A percentile compares a stretch with the other conserved stretches of the same genome.
Conservation (phyloP, 768 basidiomycete species). For the Hericium rajendrae region DNA sequence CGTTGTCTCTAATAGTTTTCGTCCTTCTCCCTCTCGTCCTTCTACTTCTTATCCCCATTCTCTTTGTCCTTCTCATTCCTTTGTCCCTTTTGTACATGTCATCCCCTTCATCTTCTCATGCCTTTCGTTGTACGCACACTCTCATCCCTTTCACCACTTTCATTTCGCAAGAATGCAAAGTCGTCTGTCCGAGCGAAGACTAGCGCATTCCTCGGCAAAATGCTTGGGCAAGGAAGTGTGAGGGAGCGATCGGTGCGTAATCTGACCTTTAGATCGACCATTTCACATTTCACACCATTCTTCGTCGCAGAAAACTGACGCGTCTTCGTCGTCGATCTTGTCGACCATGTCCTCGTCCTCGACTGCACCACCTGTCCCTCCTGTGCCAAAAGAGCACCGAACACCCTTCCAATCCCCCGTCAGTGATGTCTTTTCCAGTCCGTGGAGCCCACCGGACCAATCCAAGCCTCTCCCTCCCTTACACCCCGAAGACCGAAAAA, state of each 20-base stretch:
- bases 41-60: too few relatives aligned
- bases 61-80: too few relatives aligned
- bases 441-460: constrained; percentile 23
- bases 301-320: constrained; percentile 23
- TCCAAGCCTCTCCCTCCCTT: constrained; percentile 64
- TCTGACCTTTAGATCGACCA: constrained; percentile 8
- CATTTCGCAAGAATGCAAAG: constrained; percentile 33
- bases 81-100: too few relatives aligned
- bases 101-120: too few relatives aligned
- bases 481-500: constrained; percentile 17
- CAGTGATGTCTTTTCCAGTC: constrained; percentile 5
- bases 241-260: constrained; percentile 60
- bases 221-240: constrained; percentile 56
- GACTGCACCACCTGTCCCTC: constrained; percentile 18
- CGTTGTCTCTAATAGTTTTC: too few relatives aligned
- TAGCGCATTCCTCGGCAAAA: constrained; percentile 72
- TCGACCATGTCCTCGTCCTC: constrained; percentile 1
- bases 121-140: constrained; percentile 1
- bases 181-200: constrained; percentile 69
- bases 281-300: background rate
- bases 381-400: background rate
- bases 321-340: constrained; percentile 6
- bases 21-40: too few relatives aligned
- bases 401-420: background rate
- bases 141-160: constrained; percentile 1